Evolutionary conservation across 768 basidiomycete species (phyloP), one percentile per base, ranked within the genome.

Genomic region (Trametes coccinea): DNA sequence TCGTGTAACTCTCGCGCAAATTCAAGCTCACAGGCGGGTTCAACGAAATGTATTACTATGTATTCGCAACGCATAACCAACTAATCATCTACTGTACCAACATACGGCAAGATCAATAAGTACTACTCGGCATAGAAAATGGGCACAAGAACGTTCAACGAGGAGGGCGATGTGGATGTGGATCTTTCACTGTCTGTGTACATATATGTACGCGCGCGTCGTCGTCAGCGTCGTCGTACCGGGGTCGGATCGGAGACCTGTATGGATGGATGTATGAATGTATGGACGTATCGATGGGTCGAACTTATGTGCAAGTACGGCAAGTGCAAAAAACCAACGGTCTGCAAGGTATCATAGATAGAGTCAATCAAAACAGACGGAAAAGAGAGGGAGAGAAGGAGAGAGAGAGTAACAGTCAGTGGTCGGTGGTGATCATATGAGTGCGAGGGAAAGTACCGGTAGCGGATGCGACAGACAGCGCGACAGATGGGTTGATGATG

Each of bases 21-120:
- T 22, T 22, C 22, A 22, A 22, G 22, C 22, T 22, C 22, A 22
- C 22, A 22, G 34, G 33, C n/a, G 34, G 34, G 14, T 16, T 9
- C 10, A 54, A 14, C 22, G 53, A 54, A 13, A 33, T 51, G 13
- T 33, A 6, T 7, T 16, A 8, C 27, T 3, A 33, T 51, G 29
- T 9, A 14, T 31, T 16, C n/a, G 33, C 9, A 17, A 11, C 2
- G 17, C 30, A 37, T 17, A 57, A 39, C 33, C 46, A 39, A 57
- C 22, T 22, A 22, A 22, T 22, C 39, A 45, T 57, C 56, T 57
- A 57, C 11, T 57, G 56, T 57, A 57, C 56, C 46, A 57, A 57
- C 56, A 57, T 47, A 29, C 33, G 2, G 29, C 56, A 57, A 37
- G 29, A 34, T 34, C 41, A 27, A 56, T n/a, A 27, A 22, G 22